Conservation (phyloP, 202 grass and related monocot species). For the Schoenoplectus triqueter region DNA sequence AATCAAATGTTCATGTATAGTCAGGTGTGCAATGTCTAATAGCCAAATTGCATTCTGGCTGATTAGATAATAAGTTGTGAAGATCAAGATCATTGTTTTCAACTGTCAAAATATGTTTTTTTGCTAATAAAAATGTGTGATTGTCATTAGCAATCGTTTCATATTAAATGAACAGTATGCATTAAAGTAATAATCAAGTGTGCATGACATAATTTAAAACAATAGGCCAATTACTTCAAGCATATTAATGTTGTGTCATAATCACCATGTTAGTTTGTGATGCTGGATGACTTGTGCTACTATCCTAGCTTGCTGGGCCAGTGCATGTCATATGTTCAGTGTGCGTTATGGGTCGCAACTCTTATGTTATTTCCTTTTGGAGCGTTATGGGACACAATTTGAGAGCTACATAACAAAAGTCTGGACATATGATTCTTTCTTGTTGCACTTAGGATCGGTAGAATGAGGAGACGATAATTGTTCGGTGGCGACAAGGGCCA, state of each 20-base stretch:
- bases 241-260: no score
- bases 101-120: neutral
- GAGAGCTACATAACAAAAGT: neutral
- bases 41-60: neutral
- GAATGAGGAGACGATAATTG: neutral
- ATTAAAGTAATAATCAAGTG: no score
- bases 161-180: neutral
- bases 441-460: neutral
- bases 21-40: neutral
- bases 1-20: no score
- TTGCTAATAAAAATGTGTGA: neutral
- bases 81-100: neutral
- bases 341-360: neutral
- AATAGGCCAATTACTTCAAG: no score
- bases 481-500: slow-evolving; percentile 8
- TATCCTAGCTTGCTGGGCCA: no score
- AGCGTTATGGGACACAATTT: slow-evolving; percentile 10
- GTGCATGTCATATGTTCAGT: neutral
- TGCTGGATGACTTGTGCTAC: no score
- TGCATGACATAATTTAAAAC: no score
- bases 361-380: neutral
- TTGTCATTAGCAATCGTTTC: neutral
- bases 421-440: no score
- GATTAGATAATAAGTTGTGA: neutral
- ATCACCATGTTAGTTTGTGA: no score